Percentiles rank a stretch among this genome's conserved stretches.
These are phyloP conservation scores for Isatis lusitanica DNA, from an alignment of 441 rosid species.

Conservation along the genomic window DNA sequence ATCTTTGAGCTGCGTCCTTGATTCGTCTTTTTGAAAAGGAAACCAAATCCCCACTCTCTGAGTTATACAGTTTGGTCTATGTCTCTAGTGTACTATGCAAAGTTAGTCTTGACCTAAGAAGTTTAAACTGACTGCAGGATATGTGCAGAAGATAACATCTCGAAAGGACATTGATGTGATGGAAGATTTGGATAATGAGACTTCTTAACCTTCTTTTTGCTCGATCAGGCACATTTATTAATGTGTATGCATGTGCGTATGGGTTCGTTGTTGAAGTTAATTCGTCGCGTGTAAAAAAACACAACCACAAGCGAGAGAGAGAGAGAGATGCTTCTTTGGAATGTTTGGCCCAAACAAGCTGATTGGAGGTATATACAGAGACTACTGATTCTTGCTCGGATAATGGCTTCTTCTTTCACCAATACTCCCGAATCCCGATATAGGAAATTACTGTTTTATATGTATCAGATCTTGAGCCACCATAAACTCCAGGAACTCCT, in stretches of 20 bases:
- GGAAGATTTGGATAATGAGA: conserved; percentile 83
- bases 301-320: conserved; percentile 23
- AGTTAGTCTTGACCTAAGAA: conserved; percentile 5
- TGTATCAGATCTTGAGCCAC: conserved; percentile 18
- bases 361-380: conserved; percentile 27
- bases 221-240: conserved; percentile 9
- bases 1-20: conserved; percentile 16
- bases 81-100: neutral
- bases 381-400: conserved; percentile 32
- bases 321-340: conserved; percentile 24
- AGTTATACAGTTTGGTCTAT: neutral
- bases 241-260: conserved; percentile 5
- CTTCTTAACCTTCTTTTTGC: conserved; percentile 44
- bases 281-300: neutral
- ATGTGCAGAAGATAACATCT: conserved; percentile 89
- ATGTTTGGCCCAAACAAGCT: conserved; percentile 32
- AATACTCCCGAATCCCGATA: neutral
- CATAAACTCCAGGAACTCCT: conserved; percentile 13
- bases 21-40: neutral
- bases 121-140: conserved; percentile 53
- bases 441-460: conserved; percentile 17
- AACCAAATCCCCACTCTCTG: neutral
- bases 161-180: conserved; percentile 77
- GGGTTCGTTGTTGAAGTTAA: conserved; percentile 16
- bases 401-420: conserved; percentile 25